A percentile compares a stretch with the other conserved stretches of the same genome.
phyloP scores from a whole-genome alignment of 805 yeast species.

The Cyberlindnera americana region DNA sequence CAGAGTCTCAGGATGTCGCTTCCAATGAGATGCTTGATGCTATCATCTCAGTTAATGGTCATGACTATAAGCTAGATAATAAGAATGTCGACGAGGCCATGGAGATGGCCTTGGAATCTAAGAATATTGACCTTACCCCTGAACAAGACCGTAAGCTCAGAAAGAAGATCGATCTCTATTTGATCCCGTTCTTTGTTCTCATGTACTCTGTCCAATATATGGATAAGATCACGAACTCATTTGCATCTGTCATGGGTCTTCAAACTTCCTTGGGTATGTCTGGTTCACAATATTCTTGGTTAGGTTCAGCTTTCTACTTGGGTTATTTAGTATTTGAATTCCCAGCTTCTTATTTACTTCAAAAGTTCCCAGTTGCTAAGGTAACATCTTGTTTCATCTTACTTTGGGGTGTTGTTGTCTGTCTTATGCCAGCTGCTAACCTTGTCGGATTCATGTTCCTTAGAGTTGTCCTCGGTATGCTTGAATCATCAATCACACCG shows the following conservation, averaged over 20 bases:
- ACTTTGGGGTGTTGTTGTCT: constrained; percentile 60
- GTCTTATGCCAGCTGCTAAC: constrained; percentile 48
- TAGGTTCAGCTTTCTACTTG: constrained; percentile 57
- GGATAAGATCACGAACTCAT: constrained; percentile 51
- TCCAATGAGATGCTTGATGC: constrained; percentile 9
- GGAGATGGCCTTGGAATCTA: constrained; percentile 35
- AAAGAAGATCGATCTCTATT: constrained; percentile 48
- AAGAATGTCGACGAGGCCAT: constrained; percentile 42
- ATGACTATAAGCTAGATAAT: constrained; percentile 14
- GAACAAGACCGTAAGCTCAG: constrained; percentile 34
- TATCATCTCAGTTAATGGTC: constrained; percentile 15
- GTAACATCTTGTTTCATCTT: constrained; percentile 45
- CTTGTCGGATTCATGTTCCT: constrained; percentile 38
- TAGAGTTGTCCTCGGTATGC: constrained; percentile 48
- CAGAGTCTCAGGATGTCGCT: constrained; percentile 1
- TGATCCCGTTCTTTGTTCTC: constrained; percentile 49
- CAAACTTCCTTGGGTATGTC: constrained; percentile 42
- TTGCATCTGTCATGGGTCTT: constrained; percentile 52
- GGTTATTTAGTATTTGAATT: constrained; percentile 61
- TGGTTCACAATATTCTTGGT: constrained; percentile 47
- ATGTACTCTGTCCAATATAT: constrained; percentile 51
- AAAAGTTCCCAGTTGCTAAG: constrained; percentile 55
- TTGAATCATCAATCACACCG: constrained; percentile 55
- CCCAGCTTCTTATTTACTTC: constrained; percentile 45
- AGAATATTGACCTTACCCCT: constrained; percentile 29